Evolutionary conservation across 75 land plant genomes (phyloP), one percentile per base, ranked within the genome.

Genomic region (Adiantum capillusveneris): DNA sequence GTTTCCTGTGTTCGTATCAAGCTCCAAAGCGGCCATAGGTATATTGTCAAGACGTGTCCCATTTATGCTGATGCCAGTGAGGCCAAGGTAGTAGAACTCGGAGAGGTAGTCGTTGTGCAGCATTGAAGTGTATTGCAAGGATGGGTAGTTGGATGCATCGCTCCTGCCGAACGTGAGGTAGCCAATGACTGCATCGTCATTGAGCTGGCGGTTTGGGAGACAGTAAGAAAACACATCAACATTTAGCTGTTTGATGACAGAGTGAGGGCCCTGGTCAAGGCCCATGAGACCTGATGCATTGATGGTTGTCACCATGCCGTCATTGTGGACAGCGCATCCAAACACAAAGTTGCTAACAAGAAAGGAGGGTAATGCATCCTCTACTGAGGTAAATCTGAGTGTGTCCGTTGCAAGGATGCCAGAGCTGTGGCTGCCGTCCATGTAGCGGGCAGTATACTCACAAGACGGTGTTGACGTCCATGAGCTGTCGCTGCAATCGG

Each of bases 211-310:
- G 17, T 21, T 46, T 2, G 50, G 50, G 17, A 67, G 52, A 52
- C 69, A 67, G 48, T 67, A 48, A 5, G 69, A 58, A 31, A 67
- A 67, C 13, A 46, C 50, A 16, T 6, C 5, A n/a, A 46, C 50
- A 21, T 46, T 16, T 2, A 46, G 50, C 50, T 46, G 50, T 2
- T 3, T 46, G 50, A 46, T 21, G 5, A 46, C 11, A n/a, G 50
- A 46, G 50, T 6, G 14, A n/a, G 18, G 21, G 13, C 50, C 50
- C 2, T 14, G 50, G 50, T 46, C 50, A 21, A 46, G 50, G 5
- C 50, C 50, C 2, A 46, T 3, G 25, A 54, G 16, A 3, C 57
- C 57, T 1, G 57, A 46, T 2, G 50, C 50, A 21, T 46, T 46
- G 50, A 46, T 3, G 12, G 5, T 14, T 2, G 50, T 14, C 50